Evolutionary conservation across 805 yeast genomes (phyloP), one percentile per base, ranked within the genome.

Genomic region (Blastobotrys chiropterorum): DNA sequence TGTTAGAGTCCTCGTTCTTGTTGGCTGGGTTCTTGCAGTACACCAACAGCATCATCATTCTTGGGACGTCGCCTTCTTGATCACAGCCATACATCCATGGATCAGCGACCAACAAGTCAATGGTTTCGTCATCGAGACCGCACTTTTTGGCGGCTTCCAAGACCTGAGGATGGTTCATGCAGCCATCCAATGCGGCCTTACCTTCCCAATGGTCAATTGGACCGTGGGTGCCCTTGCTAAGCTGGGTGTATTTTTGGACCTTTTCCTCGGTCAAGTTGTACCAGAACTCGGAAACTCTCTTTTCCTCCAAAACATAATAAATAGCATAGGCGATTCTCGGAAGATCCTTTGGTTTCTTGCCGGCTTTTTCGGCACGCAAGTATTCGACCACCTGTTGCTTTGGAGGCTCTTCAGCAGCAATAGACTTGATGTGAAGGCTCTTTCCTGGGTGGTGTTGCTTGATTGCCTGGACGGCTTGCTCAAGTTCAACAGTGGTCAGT

Each of bases 41-140:
- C 82, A 85, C 82, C 73, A 82, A 83, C 67, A 83, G 82, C 71
- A 84, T 90, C 59, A 82, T 72, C 72, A 53, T 55, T 41, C 71
- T 61, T n/a, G 69, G 67, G 48, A 56, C 47, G 20, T 53, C 52
- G 5, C 52, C 62, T 63, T 82, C 86, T 54, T 75, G 69, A 64
- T 83, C 89, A 34, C 89, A 82, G 62, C 92, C 95, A 66, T 86
- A 85, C 77, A 85, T 86, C 95, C 95, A 86, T 49, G 89, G 88
- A 65, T 85, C 92, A 63, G 77, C 78, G 59, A 82, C 77, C 47
- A 84, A 81, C 21, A 52, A 48, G 16, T 60, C 50, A 19, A 48
- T 21, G 3, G 53, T 53, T 13, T 48, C 51, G 34, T 56, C 57
- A 30, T 66, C 60, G 53, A 66, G 70, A 65, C 79, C 66, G 68